Base-by-base conservation (phyloP, 192 early-diverging fungal species). In the Lunasporangiospora selenospora region DNA sequence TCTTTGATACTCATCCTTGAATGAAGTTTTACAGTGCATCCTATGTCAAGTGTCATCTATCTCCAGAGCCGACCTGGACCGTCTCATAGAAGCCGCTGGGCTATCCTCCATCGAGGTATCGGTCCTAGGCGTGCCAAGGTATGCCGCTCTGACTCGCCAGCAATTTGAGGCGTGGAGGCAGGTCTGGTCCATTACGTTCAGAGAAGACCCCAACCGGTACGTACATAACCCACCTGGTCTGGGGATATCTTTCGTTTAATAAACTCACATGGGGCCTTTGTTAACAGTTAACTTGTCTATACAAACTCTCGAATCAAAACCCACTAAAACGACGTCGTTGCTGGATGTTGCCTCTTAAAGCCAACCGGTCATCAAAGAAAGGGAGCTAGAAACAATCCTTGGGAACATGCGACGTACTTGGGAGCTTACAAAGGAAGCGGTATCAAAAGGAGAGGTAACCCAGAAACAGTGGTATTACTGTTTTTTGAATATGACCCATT, bases 121-220 rank as follows among this genome's bases (percentile, higher is more conserved):
- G 23, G 55, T 77, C 7, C 64, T 77, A 31, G 38, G 49, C n/a
- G 86, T 94, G 0, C 85, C 92, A 3, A 70, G 67, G 23, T 67
- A 85, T 50, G 76, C 92, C 36, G 82, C 95, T 0, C 54, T 86
- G 27, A 94, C 90, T 1, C 46, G 77, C 5, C 59, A 81, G 10
- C 93, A 97, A 62, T 91, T 89, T 58, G 84, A 91, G 9, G 67
- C 67, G 30, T 97, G 95, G 92, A 93, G 85, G 58, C 12, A 42
- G 12, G 19, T 90, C 23, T 97, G 95, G 95, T 94, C 95, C 6
- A 79, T 93, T n/a, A 75, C 78, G 21, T 97, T 87, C 53, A 85
- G 90, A 33, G 85, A 87, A 56, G 78, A 87, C 53, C 58, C 63
- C 0, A 80, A 59, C 36, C 67, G 67, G 62, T 77, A 58, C 3